Evolutionary conservation across 352 stramenopile species (phyloP), one percentile per base, ranked within the genome.

Genomic region (Phytophthora citrophthora): DNA sequence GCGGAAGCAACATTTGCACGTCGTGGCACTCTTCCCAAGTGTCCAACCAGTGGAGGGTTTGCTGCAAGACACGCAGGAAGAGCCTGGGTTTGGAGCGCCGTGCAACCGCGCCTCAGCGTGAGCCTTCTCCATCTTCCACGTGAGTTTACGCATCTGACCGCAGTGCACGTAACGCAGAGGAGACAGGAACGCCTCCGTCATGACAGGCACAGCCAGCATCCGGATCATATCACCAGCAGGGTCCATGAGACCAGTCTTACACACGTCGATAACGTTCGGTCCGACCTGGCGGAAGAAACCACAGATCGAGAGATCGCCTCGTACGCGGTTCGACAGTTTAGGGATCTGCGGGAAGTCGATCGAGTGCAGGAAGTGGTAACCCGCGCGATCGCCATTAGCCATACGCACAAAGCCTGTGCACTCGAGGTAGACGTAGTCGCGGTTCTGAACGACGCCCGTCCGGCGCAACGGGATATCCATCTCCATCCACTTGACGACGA

Each of bases 331-430:
- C 10, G 66, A 61, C 2, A 88, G 64, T 39, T 74, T 62, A 13
- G 56, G 68, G 45, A 80, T 76, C 47, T 86, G 64, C 1, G 70
- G 54, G 9, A 89, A 75, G 23, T 86, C 64, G 38, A 90, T 68
- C 48, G 81, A 90, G 67, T 90, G 81, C 54, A 86, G 56, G 31
- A 90, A 68, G 43, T 88, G 77, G 61, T 85, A 90, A 44, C 81
- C 81, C 7, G 83, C 60, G 16, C 66, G 72, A 47, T 90, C 81
- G 3, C 81, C 81, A 8, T 76, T 88, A 3, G 61, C 50, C 36
- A 84, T 64, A 8, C 41, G 54, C 15, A 56, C 59, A 15, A 82
- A 78, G 3, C 81, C 81, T 3, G 78, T 89, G 54, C 61, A 70
- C 45, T 89, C 79, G 12, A 90, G 44, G 39, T 83, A 80, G 7